Conservation (phyloP, 805 yeast species). For the Saturnispora bothae region DNA sequence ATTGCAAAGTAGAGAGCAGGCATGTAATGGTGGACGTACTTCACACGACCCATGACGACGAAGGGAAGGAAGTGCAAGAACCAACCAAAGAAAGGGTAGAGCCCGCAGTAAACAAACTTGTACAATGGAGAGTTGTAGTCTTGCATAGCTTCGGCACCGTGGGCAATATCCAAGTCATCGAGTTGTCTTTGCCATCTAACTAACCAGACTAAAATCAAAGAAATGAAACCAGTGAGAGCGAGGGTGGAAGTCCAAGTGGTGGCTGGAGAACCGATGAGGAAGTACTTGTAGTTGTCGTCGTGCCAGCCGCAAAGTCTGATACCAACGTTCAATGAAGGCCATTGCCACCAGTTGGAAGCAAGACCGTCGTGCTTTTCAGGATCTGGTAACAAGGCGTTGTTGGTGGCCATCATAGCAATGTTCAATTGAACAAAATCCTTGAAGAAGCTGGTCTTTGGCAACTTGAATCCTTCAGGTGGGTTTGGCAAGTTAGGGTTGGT, state of each 20-base stretch:
- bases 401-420: constrained; percentile 82
- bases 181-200: constrained; percentile 80
- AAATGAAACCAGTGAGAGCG: constrained; percentile 45
- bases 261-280: constrained; percentile 66
- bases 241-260: constrained; percentile 66
- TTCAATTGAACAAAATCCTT: constrained; percentile 67
- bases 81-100: constrained; percentile 88
- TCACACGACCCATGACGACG: constrained; percentile 89
- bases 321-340: constrained; percentile 76
- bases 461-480: constrained; percentile 48
- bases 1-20: constrained; percentile 95
- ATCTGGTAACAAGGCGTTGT: constrained; percentile 74
- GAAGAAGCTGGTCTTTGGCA: constrained; percentile 69
- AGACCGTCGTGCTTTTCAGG: constrained; percentile 61
- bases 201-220: constrained; percentile 34
- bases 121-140: constrained; percentile 14
- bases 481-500: constrained; percentile 46
- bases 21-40: constrained; percentile 91
- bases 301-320: constrained; percentile 71
- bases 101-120: constrained; percentile 48
- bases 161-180: constrained; percentile 38
- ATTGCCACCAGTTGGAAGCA: constrained; percentile 74
- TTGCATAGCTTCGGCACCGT: constrained; percentile 9
- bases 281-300: constrained; percentile 47
- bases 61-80: constrained; percentile 81